Percentiles rank a stretch among this genome's conserved stretches.
Evolutionary conservation across 805 yeast genomes (phyloP).

Genomic region (Kuraishia piskuri): DNA sequence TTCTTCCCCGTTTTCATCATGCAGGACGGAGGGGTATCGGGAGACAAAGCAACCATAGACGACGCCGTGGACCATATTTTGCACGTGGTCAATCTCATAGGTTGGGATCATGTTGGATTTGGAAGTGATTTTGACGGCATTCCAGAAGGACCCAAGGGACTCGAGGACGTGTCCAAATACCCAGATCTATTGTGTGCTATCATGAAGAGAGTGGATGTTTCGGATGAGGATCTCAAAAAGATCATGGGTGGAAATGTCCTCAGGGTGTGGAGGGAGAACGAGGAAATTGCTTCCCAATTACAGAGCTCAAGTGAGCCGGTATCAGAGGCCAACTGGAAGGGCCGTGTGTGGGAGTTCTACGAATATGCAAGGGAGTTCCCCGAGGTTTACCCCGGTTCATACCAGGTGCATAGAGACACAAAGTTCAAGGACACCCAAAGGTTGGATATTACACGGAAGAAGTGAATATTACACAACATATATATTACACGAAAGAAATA

Average conservation of each 20-base stretch:
- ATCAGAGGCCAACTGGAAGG: slow-evolving; percentile 30
- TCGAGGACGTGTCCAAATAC: slow-evolving; percentile 47
- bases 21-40: slow-evolving; percentile 1
- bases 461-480: background rate
- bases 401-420: slow-evolving; percentile 25
- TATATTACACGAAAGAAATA: no score
- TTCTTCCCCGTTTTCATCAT: slow-evolving; percentile 33
- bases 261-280: slow-evolving; percentile 38
- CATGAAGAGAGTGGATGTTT: slow-evolving; percentile 23
- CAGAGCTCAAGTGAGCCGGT: slow-evolving; percentile 19
- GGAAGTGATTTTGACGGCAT: slow-evolving; percentile 51
- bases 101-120: slow-evolving; percentile 44
- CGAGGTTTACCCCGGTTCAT: slow-evolving; percentile 31
- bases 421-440: background rate
- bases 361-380: slow-evolving; percentile 26
- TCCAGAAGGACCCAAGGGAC: slow-evolving; percentile 35
- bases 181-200: slow-evolving; percentile 37
- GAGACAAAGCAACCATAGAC: slow-evolving; percentile 26
- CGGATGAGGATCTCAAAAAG: slow-evolving; percentile 33
- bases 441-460: background rate
- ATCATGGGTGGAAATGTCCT: slow-evolving; percentile 38
- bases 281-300: slow-evolving; percentile 18
- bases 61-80: slow-evolving; percentile 38
- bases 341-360: slow-evolving; percentile 32
- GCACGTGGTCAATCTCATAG: slow-evolving; percentile 32